These are phyloP conservation scores for Thelonectria blattea DNA, from an alignment of 2,329 filamentous ascomycete species.

Conservation along the genomic window DNA sequence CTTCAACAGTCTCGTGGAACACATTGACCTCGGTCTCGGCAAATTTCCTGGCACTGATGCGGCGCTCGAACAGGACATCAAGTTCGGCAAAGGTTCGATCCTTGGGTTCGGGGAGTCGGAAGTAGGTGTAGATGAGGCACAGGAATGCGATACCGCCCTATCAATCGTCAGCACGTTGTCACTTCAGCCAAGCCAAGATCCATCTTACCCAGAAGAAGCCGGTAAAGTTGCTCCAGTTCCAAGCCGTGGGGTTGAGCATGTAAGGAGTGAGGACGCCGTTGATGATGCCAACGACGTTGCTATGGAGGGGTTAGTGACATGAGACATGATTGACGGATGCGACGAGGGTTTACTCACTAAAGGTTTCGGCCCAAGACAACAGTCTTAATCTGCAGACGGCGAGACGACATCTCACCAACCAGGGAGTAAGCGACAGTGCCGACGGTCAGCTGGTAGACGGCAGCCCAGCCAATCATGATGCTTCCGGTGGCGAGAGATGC, in stretches of 20 bases:
- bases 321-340: background rate
- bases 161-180: conserved; percentile 17
- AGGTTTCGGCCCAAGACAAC: conserved; percentile 84
- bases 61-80: conserved; percentile 81
- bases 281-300: conserved; percentile 82
- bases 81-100: conserved; percentile 87
- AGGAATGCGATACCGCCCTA: conserved; percentile 76
- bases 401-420: conserved; percentile 82
- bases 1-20: conserved; percentile 58
- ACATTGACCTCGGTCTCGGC: conserved; percentile 62
- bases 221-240: conserved; percentile 87
- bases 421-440: conserved; percentile 91
- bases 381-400: conserved; percentile 87
- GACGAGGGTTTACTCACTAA: conserved; percentile 55
- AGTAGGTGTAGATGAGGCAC: conserved; percentile 76
- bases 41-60: conserved; percentile 76
- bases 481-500: conserved; percentile 79
- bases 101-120: conserved; percentile 70
- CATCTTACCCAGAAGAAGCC: conserved; percentile 80
- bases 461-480: conserved; percentile 83
- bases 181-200: background rate
- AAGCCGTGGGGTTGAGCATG: conserved; percentile 87
- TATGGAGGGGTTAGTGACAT: conserved; percentile 38
- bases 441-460: conserved; percentile 85
- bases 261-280: conserved; percentile 85